Conservation (phyloP, 257 asterid genomes). For the Fraxinus cuspidata region DNA sequence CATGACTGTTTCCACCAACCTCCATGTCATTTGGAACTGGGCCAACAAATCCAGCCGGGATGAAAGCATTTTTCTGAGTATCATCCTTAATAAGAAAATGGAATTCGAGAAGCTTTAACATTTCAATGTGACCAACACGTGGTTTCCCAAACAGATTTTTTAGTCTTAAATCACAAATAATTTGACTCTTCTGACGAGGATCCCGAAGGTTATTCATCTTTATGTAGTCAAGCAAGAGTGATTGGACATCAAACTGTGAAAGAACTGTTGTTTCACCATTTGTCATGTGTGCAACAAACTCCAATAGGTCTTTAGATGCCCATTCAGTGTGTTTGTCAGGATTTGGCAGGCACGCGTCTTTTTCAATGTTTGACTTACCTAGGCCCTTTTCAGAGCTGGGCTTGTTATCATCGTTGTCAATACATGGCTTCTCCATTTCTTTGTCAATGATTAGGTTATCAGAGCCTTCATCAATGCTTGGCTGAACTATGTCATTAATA, state of each 20-base stretch:
- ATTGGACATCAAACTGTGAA: constrained; percentile 47
- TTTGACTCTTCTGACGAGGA: constrained; percentile 45
- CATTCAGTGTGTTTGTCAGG: constrained; percentile 50
- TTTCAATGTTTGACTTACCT: constrained; percentile 11
- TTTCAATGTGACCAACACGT: constrained; percentile 50
- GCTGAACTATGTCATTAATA: constrained; percentile 22
- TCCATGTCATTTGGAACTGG: constrained; percentile 20
- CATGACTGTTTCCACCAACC: constrained; percentile 22
- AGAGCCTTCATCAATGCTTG: constrained; percentile 10
- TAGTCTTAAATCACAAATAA: constrained; percentile 47
- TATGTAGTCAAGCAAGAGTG: constrained; percentile 42
- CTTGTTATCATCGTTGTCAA: constrained; percentile 9
- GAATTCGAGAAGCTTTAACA: constrained; percentile 52
- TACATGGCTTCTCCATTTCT: constrained; percentile 24
- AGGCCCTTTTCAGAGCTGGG: constrained; percentile 21
- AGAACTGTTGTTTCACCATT: constrained; percentile 41
- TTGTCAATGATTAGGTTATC: constrained; percentile 18
- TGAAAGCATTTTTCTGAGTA: constrained; percentile 32
- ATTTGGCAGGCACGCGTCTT: constrained; percentile 7
- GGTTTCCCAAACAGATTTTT: constrained; percentile 49
- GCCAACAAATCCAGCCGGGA: constrained; percentile 49
- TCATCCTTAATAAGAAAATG: constrained; percentile 44
- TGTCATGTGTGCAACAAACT: constrained; percentile 46
- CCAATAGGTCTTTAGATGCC: constrained; percentile 84
- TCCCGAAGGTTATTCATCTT: constrained; percentile 48